Evolutionary conservation across 306 rosid species (phyloP), one percentile per base, ranked within the genome.

Genomic region (Lathyrus tuberosus): DNA sequence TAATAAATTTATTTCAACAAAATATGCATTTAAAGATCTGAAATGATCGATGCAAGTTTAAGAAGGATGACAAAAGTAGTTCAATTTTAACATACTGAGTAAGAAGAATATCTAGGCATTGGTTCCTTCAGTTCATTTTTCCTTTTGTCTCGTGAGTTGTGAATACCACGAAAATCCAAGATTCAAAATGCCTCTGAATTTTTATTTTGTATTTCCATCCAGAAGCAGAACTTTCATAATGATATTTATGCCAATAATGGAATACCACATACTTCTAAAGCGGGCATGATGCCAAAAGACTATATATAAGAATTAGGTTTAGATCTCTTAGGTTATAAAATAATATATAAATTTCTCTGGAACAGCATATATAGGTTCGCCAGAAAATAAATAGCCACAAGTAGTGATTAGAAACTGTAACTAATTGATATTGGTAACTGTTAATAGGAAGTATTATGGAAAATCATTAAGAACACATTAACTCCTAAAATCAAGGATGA

Each of bases 1-100:
- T 20, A 60, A 77, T 53, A 58, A 53, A 46, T 28, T 62, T 69
- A 62, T 24, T 74, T 62, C 72, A 81, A 82, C 57, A 46, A 37
- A 67, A 48, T 48, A 71, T 15, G 64, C 12, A 48, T 31, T 46
- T 35, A 59, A 65, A 61, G 48, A 59, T 38, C 52, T 11, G 10
- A 52, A 41, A 63, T 53, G n/a, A 72, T 14, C 42, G 67, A 33
- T 7, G 38, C 62, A 59, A 38, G 59, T 38, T 28, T 28, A 38
- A 20, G 17, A 66, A 15, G 13, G 38, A 35, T 49, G 53, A 49
- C 67, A 67, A 10, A 49, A 33, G 18, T 20, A 62, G 24, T 54
- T 69, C 60, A 42, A 57, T 76, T 70, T 30, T 18, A 59, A 70
- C 47, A 56, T 20, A 20, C 22, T 20, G 49, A 53, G 69, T 46